Conservation (phyloP, 257 asterid genomes). For the Perilla frutescens region DNA sequence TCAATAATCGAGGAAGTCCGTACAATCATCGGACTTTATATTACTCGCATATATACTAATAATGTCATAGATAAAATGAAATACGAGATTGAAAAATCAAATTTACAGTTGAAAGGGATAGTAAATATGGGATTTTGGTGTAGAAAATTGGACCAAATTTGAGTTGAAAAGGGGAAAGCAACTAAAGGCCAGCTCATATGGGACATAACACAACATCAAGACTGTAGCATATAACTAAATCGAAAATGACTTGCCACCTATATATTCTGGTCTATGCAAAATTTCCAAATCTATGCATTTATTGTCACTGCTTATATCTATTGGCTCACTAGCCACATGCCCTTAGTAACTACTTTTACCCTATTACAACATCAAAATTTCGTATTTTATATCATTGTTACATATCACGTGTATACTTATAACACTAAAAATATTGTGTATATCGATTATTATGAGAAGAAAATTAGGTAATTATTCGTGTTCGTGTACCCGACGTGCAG, state of each 20-base stretch:
- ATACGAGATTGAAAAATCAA: background rate
- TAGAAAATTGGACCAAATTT: conserved; percentile 5
- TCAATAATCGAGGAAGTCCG: background rate
- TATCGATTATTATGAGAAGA: background rate
- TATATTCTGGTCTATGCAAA: conserved; percentile 45
- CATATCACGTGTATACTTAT: background rate
- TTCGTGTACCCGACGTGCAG: conserved; percentile 73
- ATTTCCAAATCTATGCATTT: conserved; percentile 59
- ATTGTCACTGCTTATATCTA: conserved; percentile 40
- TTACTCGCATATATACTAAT: too few species aligned
- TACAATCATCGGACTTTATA: too few species aligned
- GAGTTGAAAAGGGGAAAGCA: conserved; percentile 7
- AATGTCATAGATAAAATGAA: background rate
- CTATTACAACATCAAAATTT: background rate
- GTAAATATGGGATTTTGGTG: too few species aligned
- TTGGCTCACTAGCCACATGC: background rate
- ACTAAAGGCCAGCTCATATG: conserved; percentile 58
- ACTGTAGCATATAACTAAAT: conserved; percentile 65
- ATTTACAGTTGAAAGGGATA: too few species aligned
- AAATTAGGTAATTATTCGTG: background rate
- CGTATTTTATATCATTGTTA: background rate
- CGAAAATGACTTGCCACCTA: conserved; percentile 76
- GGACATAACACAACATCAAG: conserved; percentile 50
- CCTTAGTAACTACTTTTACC: conserved; percentile 1
- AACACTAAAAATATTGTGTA: background rate